Conservation (phyloP, 1,284 basidiomycete species). For the Cutaneotrichosporon spelunceum region DNA sequence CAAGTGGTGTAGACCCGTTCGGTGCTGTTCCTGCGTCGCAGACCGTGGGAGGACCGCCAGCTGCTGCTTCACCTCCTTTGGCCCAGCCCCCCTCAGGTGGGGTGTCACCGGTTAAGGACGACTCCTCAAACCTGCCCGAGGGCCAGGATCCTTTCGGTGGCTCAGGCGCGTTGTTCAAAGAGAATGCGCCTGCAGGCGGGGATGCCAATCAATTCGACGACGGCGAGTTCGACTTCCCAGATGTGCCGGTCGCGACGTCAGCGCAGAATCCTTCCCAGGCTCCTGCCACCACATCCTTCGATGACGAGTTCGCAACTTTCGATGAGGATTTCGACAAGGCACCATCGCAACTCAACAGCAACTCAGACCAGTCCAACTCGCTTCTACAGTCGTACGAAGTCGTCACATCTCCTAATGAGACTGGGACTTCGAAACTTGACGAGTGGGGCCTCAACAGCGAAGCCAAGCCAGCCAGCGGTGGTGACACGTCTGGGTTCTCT, state of each 20-base stretch:
- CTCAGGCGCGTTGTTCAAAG: constrained; percentile 25
- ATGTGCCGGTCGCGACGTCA: constrained; percentile 54
- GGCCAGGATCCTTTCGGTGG: constrained; percentile 14
- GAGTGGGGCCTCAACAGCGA: constrained; percentile 29
- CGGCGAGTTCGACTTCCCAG: constrained; percentile 78
- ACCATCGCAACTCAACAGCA: constrained; percentile 21
- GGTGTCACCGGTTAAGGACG: not conserved
- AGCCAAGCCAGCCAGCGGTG: constrained; percentile 17
- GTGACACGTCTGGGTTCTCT: constrained; percentile 7
- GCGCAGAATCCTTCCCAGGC: constrained; percentile 20
- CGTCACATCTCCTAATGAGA: constrained; percentile 29
- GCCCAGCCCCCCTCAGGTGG: not conserved
- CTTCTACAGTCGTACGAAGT: constrained; percentile 42
- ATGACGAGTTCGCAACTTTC: constrained; percentile 53
- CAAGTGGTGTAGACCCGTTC: constrained; percentile 32
- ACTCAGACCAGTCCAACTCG: constrained; percentile 29
- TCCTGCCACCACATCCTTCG: constrained; percentile 31
- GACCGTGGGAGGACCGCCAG: not conserved
- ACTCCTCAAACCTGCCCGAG: not conserved
- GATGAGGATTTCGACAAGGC: constrained; percentile 53
- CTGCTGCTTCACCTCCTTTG: not conserved
- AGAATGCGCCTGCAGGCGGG: not conserved
- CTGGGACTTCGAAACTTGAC: constrained; percentile 17
- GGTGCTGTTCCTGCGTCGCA: not conserved
- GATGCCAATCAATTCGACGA: constrained; percentile 63